Evolutionary conservation across 2,329 filamentous ascomycete genomes (phyloP), one percentile per base, ranked within the genome.

Genomic region (Cordyceps pruinosa): DNA sequence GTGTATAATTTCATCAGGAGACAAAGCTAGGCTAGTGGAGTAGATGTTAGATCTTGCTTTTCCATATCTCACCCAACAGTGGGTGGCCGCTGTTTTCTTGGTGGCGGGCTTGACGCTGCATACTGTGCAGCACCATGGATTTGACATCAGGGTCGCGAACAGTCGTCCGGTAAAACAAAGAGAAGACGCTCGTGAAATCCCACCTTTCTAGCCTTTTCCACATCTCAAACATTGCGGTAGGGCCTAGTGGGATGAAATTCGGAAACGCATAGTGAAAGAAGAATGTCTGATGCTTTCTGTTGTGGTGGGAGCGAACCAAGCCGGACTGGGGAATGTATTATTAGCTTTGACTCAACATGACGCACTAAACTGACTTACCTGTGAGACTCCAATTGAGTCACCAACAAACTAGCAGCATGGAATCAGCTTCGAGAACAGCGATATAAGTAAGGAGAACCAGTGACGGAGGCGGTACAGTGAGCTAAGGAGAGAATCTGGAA

Each of bases 221-320:
- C 56, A 58, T 58, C 26, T 53, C 32, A 7, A 48, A 45, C 56
- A 58, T 58, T 4, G 56, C 50, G 9, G 50, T 58, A 7, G 56
- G 56, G 5, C 56, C 56, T 5, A 58, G 50, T 5, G 56, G 50
- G 9, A 58, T 54, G 32, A 58, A 58, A 19, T 58, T 58, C 2
- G 56, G 56, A 17, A 55, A 58, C 15, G 56, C 56, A 17, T 58
- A 58, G 21, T 58, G 56, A 25, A 54, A 58, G 56, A 58, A 58
- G 50, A 58, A 58, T 5, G 37, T 34, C 15, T 58, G 56, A 26
- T 58, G 56, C 9, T 19, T 19, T 19, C 41, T 21, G 26, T 25
- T 54, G 26, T 58, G 56, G 26, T 58, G 56, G 4, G 44, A 42
- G 44, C 56, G 56, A 17, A 50, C 32, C 34, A 58, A 30, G 5